Percentiles rank a stretch among this genome's conserved stretches.
Evolutionary conservation across 2,329 filamentous ascomycete species (phyloP).

Genomic region (Hypoxylon sp.): DNA sequence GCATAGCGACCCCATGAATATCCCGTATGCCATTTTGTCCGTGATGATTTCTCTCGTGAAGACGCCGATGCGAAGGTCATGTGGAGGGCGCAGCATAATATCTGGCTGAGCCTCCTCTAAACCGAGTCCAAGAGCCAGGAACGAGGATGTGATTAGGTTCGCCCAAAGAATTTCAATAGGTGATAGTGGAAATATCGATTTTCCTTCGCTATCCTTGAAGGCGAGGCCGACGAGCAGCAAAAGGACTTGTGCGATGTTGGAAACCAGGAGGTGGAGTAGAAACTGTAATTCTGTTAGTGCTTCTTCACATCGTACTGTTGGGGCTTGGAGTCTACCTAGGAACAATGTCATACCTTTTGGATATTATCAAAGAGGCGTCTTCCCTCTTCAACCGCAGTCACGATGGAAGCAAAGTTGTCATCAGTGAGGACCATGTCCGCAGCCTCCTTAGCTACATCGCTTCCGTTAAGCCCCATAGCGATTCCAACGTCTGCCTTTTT

Average conservation of each 20-base stretch:
- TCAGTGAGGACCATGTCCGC: conserved; percentile 89
- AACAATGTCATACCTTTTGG: conserved; percentile 66
- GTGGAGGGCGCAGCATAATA: conserved; percentile 72
- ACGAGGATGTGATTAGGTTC: conserved; percentile 76
- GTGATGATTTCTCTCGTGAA: conserved; percentile 71
- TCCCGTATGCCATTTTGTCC: conserved; percentile 73
- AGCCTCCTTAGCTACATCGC: conserved; percentile 80
- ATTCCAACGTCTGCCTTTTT: conserved; percentile 79
- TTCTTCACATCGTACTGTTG: too few species aligned
- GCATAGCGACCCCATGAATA: conserved; percentile 69
- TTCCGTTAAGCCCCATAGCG: conserved; percentile 76
- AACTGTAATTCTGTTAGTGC: too few species aligned
- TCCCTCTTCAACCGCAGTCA: conserved; percentile 76
- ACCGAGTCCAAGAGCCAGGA: conserved; percentile 75
- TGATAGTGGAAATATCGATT: conserved; percentile 74
- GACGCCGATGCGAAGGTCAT: conserved; percentile 65
- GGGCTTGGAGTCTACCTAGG: too few species aligned
- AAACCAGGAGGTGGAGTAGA: conserved; percentile 71
- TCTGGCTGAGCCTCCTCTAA: conserved; percentile 75
- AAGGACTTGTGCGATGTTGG: conserved; percentile 75
- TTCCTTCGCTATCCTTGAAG: conserved; percentile 67
- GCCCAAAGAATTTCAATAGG: conserved; percentile 81
- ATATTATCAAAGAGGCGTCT: conserved; percentile 77
- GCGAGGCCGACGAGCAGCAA: conserved; percentile 73
- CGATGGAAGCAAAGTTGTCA: conserved; percentile 85